These are phyloP conservation scores for Trichoderma arundinaceum DNA, from an alignment of 2,329 filamentous ascomycete species.

Conservation along the genomic window DNA sequence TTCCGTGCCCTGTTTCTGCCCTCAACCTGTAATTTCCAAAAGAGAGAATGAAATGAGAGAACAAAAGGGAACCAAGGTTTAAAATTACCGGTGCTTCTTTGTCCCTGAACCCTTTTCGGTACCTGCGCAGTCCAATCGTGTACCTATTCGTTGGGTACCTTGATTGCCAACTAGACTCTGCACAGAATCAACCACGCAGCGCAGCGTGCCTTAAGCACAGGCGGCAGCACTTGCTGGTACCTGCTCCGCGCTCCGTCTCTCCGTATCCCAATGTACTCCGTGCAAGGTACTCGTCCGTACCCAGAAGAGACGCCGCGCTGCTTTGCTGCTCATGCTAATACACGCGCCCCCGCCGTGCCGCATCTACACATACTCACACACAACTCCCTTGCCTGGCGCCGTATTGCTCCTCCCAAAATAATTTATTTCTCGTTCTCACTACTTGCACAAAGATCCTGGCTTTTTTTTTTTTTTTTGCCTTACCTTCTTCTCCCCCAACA, in stretches of 20 bases:
- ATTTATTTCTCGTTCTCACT: constrained; percentile 32
- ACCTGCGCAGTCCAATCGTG: not conserved
- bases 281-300: constrained; percentile 3
- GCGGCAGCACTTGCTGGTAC: not conserved
- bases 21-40: constrained; percentile 2
- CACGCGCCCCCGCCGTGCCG: constrained; percentile 31
- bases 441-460: constrained; percentile 27
- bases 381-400: constrained; percentile 32
- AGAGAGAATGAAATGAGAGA: not conserved
- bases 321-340: constrained; percentile 24
- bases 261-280: constrained; percentile 11
- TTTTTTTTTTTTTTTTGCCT: constrained; percentile 20
- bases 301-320: not conserved
- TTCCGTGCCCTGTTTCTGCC: constrained; percentile 14
- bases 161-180: no score
- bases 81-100: no score
- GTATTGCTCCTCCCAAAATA: constrained; percentile 35
- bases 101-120: not conserved
- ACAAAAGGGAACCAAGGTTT: not conserved
- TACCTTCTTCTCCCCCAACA: constrained; percentile 28
- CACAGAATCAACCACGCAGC: no score
- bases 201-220: no score
- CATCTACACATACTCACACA: constrained; percentile 33
- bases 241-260: constrained; percentile 16
- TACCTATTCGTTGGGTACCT: no score